Evolutionary conservation across 257 asterid species (phyloP).

Genomic region (Jacaranda copaia): DNA sequence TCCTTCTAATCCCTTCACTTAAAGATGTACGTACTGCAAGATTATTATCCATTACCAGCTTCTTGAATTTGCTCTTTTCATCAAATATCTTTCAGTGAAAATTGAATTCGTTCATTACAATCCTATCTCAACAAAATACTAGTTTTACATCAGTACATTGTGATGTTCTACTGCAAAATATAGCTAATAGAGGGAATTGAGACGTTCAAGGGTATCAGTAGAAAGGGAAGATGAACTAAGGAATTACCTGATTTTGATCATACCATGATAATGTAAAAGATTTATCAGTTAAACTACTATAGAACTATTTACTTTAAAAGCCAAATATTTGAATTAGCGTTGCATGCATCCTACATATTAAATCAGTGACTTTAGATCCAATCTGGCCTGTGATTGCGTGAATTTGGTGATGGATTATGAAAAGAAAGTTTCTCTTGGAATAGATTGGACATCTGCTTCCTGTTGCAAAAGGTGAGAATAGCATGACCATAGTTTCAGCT

Average conservation of each 20-base stretch:
- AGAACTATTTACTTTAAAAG: too few species aligned
- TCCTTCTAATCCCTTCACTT: slow-evolving; percentile 83
- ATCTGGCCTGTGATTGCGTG: too few species aligned
- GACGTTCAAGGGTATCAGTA: neutral
- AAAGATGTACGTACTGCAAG: slow-evolving; percentile 74
- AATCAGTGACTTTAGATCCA: too few species aligned
- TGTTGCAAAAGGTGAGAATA: too few species aligned
- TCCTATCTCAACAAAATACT: slow-evolving; percentile 10
- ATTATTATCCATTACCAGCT: slow-evolving; percentile 14
- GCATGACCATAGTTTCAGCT: too few species aligned
- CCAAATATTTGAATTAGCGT: too few species aligned
- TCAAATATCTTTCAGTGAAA: neutral
- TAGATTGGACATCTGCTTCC: too few species aligned
- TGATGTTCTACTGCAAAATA: slow-evolving; percentile 14
- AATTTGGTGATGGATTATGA: too few species aligned
- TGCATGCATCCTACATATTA: too few species aligned
- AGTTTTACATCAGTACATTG: neutral
- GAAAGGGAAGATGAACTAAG: slow-evolving; percentile 10
- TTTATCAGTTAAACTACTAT: neutral
- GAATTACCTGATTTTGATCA: slow-evolving; percentile 25
- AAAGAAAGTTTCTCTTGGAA: too few species aligned
- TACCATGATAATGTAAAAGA: neutral
- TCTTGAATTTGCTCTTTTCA: slow-evolving; percentile 3
- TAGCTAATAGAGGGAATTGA: slow-evolving; percentile 9
- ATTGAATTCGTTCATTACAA: neutral